Conservation (phyloP, 108 stramenopile species). For the Asterionellopsis glacialis region DNA sequence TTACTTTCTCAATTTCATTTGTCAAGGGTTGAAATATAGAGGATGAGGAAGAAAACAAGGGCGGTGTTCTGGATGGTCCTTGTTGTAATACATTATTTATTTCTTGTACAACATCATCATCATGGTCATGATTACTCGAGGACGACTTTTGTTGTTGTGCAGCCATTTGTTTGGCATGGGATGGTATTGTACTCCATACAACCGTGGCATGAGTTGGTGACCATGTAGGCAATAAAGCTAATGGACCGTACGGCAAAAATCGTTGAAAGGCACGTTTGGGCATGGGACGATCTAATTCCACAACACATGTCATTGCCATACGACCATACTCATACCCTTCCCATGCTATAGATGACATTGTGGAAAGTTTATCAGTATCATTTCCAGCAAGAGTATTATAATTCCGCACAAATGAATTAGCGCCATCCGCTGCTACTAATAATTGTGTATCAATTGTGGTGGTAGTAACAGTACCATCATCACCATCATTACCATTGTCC, state of each 20-base stretch:
- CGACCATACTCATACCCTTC: constrained; percentile 55
- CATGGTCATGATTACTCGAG: too few relatives aligned
- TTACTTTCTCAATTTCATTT: constrained; percentile 38
- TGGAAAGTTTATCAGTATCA: too few relatives aligned
- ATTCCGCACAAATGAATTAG: constrained; percentile 68
- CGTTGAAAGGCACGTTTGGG: constrained; percentile 68
- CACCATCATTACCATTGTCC: background rate
- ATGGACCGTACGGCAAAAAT: constrained; percentile 60
- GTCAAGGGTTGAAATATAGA: constrained; percentile 20
- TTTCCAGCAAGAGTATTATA: too few relatives aligned
- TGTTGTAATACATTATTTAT: constrained; percentile 57
- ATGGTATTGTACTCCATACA: constrained; percentile 78
- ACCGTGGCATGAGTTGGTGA: constrained; percentile 68
- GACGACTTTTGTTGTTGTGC: too few relatives aligned
- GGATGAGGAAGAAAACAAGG: constrained; percentile 21
- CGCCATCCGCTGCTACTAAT: constrained; percentile 79
- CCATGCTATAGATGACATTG: constrained; percentile 27
- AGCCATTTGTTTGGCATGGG: constrained; percentile 40
- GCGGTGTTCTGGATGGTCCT: constrained; percentile 54
- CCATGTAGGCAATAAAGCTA: constrained; percentile 77
- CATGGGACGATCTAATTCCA: constrained; percentile 45
- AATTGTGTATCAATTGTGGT: constrained; percentile 34
- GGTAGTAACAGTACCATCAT: too few relatives aligned
- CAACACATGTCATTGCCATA: constrained; percentile 73
- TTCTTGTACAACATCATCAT: too few relatives aligned